phyloP scores from a whole-genome alignment of 2,329 filamentous ascomycete species.

The Pestalotiopsis sp. region DNA sequence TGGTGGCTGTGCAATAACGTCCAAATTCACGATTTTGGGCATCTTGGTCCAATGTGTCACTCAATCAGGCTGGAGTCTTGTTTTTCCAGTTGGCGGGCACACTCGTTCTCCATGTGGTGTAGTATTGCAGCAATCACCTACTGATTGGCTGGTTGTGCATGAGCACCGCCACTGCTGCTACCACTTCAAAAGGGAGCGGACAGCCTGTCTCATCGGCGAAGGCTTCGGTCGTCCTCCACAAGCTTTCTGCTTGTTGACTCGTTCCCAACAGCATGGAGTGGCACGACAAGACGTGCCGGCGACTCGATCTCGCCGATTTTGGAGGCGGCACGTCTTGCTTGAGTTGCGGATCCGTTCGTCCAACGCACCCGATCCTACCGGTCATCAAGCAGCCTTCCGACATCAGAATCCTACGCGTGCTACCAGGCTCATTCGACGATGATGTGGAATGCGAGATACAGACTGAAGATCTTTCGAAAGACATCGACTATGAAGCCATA shows the following conservation, averaged over 20 bases:
- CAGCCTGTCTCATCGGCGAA: no score
- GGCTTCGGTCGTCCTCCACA: no score
- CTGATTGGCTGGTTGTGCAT: no score
- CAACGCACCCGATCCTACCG: constrained; percentile 1
- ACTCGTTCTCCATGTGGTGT: no score
- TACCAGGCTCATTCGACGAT: constrained; percentile 4
- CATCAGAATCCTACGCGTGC: constrained; percentile 14
- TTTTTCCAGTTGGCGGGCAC: no score
- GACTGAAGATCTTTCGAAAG: neutral
- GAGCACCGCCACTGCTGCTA: no score
- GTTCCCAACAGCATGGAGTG: constrained; percentile 13
- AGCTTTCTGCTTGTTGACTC: neutral
- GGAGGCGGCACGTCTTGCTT: constrained; percentile 12
- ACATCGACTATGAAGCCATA: constrained; percentile 16
- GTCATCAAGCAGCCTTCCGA: constrained; percentile 11
- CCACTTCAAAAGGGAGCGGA: no score
- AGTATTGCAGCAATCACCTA: no score
- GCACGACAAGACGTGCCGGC: constrained; percentile 15
- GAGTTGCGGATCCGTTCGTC: constrained; percentile 17
- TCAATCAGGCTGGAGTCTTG: no score
- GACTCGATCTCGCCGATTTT: constrained; percentile 12
- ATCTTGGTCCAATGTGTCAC: no score
- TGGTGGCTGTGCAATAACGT: no score
- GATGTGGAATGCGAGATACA: constrained; percentile 12
- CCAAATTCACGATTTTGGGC: no score